Conservation (phyloP, 148 eudicot genomes). For the Vaccinium corymbosum region DNA sequence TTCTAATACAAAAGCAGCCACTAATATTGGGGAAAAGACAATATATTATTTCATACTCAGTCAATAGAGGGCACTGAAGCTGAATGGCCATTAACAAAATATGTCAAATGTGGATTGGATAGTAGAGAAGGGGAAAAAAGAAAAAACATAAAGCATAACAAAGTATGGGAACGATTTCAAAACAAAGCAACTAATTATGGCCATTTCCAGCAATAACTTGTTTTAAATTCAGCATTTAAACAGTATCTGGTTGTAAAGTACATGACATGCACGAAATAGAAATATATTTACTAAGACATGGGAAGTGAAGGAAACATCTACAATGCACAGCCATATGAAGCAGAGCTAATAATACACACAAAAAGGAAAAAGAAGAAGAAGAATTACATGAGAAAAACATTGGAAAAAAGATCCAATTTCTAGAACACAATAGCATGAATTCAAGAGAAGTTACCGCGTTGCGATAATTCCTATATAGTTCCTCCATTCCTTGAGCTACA, state of each 20-base stretch:
- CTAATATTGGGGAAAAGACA: background rate
- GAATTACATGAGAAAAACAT: background rate
- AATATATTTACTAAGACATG: background rate
- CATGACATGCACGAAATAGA: background rate
- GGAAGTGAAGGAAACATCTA: background rate
- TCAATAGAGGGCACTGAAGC: background rate
- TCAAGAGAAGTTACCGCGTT: constrained; percentile 59
- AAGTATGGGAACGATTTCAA: background rate
- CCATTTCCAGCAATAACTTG: constrained; percentile 7
- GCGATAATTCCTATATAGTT: constrained; percentile 65
- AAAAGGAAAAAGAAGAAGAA: background rate
- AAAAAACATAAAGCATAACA: background rate
- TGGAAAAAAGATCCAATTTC: constrained; percentile 5
- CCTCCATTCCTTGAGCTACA: constrained; percentile 82
- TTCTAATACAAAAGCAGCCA: background rate
- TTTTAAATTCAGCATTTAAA: background rate
- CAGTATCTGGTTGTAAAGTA: background rate
- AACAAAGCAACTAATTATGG: background rate
- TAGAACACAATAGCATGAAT: constrained; percentile 11
- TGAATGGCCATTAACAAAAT: background rate
- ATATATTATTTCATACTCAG: background rate
- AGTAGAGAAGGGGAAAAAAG: background rate
- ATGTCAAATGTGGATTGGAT: background rate
- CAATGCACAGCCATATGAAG: background rate
- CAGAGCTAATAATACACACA: background rate